Conservation (phyloP, 2,329 filamentous ascomycete genomes). For the Rutstroemia sp. region DNA sequence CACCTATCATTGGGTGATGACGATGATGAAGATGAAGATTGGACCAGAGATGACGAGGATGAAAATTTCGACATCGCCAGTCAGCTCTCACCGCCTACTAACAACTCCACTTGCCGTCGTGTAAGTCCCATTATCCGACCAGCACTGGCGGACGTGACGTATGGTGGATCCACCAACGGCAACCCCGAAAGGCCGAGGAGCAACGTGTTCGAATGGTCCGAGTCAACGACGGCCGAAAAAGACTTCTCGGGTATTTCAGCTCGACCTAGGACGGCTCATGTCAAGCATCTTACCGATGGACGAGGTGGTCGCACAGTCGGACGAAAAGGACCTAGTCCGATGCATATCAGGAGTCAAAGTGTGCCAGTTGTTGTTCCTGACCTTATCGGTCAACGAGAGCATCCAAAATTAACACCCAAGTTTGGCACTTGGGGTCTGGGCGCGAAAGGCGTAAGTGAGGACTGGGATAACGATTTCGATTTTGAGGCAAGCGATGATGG, state of each 20-base stretch:
- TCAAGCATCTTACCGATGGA: conserved; percentile 61
- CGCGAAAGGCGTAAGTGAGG: conserved; percentile 73
- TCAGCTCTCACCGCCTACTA: conserved; percentile 49
- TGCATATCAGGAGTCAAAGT: conserved; percentile 72
- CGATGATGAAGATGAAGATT: conserved; percentile 47
- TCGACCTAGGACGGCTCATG: conserved; percentile 68
- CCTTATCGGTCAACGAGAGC: conserved; percentile 42
- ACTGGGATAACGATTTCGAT: conserved; percentile 88
- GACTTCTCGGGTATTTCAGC: conserved; percentile 50
- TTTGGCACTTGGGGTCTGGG: conserved; percentile 78
- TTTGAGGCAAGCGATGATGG: conserved; percentile 40
- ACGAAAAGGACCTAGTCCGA: conserved; percentile 58
- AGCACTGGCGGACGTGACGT: conserved; percentile 46
- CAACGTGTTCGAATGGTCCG: conserved; percentile 74
- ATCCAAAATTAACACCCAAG: conserved; percentile 51
- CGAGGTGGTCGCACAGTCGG: conserved; percentile 61
- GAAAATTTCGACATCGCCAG: conserved; percentile 52
- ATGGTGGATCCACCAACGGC: conserved; percentile 35
- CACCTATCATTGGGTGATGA: conserved; percentile 53
- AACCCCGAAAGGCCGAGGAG: conserved; percentile 49
- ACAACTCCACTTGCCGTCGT: conserved; percentile 43
- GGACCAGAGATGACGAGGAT: conserved; percentile 47
- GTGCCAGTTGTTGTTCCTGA: conserved; percentile 68
- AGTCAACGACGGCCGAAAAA: conserved; percentile 56
- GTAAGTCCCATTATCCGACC: conserved; percentile 47